phyloP scores from a whole-genome alignment of 345 rosid species.

The Ceriops zippeliana region DNA sequence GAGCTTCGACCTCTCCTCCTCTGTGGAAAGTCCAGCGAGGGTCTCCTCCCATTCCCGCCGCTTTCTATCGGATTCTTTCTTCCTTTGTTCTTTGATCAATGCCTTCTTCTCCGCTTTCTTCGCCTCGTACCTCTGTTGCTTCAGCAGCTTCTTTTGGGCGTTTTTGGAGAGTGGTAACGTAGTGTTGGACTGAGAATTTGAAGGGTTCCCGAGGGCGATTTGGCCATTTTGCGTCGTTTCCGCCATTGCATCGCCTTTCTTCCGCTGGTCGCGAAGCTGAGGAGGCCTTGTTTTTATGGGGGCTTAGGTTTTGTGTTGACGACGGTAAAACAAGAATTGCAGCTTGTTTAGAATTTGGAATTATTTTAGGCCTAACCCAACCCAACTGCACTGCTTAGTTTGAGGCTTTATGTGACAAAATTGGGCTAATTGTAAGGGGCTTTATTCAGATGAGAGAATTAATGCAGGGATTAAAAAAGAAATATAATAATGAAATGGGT shows the following conservation, averaged over 20 bases:
- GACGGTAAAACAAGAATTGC: no score
- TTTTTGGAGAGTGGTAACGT: slow-evolving; percentile 47
- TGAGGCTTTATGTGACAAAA: no score
- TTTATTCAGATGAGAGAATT: no score
- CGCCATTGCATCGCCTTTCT: slow-evolving; percentile 3
- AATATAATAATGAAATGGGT: no score
- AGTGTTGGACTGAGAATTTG: slow-evolving; percentile 8
- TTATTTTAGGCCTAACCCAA: no score
- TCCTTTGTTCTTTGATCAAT: slow-evolving; percentile 59
- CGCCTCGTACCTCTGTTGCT: slow-evolving; percentile 68
- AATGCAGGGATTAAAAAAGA: no score
- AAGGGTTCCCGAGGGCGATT: slow-evolving; percentile 11
- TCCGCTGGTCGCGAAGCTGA: no score
- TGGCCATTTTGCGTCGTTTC: slow-evolving; percentile 29
- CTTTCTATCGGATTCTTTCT: slow-evolving; percentile 59
- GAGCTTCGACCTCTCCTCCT: slow-evolving; percentile 65
- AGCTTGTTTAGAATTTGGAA: no score
- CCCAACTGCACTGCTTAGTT: no score
- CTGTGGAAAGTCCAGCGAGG: slow-evolving; percentile 39
- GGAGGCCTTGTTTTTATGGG: no score
- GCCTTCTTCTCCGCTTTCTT: slow-evolving; percentile 97
- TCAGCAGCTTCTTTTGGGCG: slow-evolving; percentile 78
- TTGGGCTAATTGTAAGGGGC: no score
- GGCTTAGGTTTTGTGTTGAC: no score
- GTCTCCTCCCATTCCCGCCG: slow-evolving; percentile 60